Conservation (phyloP, 306 rosid species). For the Ammopiptanthus mongolicus region DNA sequence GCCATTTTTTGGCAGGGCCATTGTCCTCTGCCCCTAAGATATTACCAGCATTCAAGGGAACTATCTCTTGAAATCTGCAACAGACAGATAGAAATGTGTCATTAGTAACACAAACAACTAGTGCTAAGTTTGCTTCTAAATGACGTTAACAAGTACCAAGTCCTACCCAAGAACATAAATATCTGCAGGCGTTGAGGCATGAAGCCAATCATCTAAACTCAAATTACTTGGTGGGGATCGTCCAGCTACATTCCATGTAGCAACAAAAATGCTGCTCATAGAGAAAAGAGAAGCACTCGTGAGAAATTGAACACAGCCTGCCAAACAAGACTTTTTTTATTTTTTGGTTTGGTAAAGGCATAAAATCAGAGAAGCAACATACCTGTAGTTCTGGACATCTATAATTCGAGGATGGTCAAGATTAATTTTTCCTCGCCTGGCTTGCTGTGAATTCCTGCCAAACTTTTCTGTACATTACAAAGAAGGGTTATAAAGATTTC, state of each 20-base stretch:
- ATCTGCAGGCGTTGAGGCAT: constrained; percentile 94
- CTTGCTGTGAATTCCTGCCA: constrained; percentile 61
- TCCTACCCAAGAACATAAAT: constrained; percentile 97
- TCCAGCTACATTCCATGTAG: constrained; percentile 99
- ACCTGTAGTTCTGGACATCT: constrained; percentile 95
- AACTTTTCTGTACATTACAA: constrained; percentile 68
- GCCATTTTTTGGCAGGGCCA: constrained; percentile 99
- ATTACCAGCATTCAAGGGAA: constrained; percentile 96
- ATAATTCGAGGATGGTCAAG: constrained; percentile 94
- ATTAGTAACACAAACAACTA: constrained; percentile 8
- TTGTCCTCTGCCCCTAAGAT: constrained; percentile 95
- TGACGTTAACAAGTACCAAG: not conserved
- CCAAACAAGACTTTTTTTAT: constrained; percentile 2
- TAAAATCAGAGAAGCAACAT: constrained; percentile 19
- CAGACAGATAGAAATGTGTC: constrained; percentile 13
- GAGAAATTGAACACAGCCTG: constrained; percentile 14
- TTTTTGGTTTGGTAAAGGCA: not conserved
- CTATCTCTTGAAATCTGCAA: constrained; percentile 95
- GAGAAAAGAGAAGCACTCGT: constrained; percentile 14
- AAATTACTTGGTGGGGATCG: constrained; percentile 89
- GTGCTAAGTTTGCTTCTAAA: not conserved
- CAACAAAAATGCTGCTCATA: constrained; percentile 75
- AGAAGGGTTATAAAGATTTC: not conserved
- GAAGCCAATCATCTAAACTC: constrained; percentile 89
- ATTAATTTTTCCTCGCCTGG: constrained; percentile 70